Evolutionary conservation across 1,284 basidiomycete species (phyloP).

Genomic region (Cutaneotrichosporon sp.): DNA sequence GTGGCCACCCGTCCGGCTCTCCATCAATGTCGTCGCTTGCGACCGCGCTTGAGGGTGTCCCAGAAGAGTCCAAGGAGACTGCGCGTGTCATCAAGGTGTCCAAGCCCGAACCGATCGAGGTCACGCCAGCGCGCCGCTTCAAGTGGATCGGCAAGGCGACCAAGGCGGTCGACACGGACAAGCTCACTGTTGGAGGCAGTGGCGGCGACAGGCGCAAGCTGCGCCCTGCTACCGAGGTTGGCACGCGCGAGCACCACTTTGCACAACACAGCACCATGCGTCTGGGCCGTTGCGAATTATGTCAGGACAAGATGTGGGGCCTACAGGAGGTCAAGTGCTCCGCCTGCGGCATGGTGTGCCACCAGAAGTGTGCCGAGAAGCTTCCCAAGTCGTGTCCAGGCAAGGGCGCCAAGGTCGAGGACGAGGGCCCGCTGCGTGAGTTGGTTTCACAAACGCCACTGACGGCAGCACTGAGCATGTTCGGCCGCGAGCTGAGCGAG

Average conservation of each 20-base stretch:
- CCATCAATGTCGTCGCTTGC: conserved; percentile 53
- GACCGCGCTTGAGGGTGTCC: conserved; percentile 49
- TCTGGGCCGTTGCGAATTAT: conserved; percentile 89
- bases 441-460: neutral
- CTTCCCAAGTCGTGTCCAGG: conserved; percentile 49
- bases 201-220: conserved; percentile 23
- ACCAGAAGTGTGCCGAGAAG: conserved; percentile 55
- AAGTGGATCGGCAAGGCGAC: conserved; percentile 58
- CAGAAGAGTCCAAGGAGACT: conserved; percentile 43
- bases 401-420: conserved; percentile 25
- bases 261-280: conserved; percentile 84
- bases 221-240: conserved; percentile 52
- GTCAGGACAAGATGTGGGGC: conserved; percentile 98
- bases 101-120: conserved; percentile 54
- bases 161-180: conserved; percentile 26
- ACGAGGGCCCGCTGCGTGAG: conserved; percentile 48
- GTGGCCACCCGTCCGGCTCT: conserved; percentile 46
- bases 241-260: conserved; percentile 71
- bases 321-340: conserved; percentile 77
- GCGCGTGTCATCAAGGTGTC: conserved; percentile 52
- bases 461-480: conserved; percentile 69
- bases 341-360: conserved; percentile 56
- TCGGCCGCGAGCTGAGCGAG: conserved; percentile 80
- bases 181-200: neutral
- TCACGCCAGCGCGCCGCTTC: conserved; percentile 56